phyloP scores from a whole-genome alignment of 192 early-diverging fungal species.

The Backusella sp. region DNA sequence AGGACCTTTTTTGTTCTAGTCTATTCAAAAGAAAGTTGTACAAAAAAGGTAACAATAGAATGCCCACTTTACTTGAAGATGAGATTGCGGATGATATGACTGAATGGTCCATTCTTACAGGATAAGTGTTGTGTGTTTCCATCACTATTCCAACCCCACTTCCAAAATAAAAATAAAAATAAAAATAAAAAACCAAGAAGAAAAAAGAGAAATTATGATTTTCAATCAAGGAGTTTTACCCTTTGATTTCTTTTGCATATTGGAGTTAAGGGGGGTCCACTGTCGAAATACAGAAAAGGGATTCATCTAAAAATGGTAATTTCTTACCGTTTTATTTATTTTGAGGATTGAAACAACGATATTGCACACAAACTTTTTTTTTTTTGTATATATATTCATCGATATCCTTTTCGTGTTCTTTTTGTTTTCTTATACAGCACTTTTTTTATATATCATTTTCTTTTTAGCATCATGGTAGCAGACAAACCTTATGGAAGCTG shows the following conservation, averaged over 20 bases:
- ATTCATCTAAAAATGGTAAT: not conserved
- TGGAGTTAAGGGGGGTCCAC: no score
- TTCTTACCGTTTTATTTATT: not conserved
- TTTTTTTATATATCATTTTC: not conserved
- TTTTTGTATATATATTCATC: not conserved
- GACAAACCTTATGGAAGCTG: conserved; percentile 30
- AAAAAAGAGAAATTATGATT: not conserved
- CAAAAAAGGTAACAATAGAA: not conserved
- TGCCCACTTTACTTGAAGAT: not conserved
- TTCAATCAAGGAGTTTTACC: not conserved
- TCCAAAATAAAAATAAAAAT: not conserved
- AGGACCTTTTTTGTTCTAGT: not conserved
- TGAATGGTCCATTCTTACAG: not conserved
- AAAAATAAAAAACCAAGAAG: not conserved
- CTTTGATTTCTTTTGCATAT: conserved; percentile 3
- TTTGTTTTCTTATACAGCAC: not conserved
- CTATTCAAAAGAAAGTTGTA: not conserved
- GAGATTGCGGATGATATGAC: not conserved
- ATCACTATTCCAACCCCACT: not conserved
- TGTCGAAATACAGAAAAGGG: not conserved
- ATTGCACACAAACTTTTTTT: not conserved
- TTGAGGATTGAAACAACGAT: not conserved
- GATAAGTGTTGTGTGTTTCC: not conserved
- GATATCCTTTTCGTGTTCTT: not conserved
- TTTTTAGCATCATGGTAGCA: conserved; percentile 11